A percentile compares a stretch with the other conserved stretches of the same genome.
Conservation (phyloP, 352 stramenopile genomes). For the Pythium grandisporangium region DNA sequence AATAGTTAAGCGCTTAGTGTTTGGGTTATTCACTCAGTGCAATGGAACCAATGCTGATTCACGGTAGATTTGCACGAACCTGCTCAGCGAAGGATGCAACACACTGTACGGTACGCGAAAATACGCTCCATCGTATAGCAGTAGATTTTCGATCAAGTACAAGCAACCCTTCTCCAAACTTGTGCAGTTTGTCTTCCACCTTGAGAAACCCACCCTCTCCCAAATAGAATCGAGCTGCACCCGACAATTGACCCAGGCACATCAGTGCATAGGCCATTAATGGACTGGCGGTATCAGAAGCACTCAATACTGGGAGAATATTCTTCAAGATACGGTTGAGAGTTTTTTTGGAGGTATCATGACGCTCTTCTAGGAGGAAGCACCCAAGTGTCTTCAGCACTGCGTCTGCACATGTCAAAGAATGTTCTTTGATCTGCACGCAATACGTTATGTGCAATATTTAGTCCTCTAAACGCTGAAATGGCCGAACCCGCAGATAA, state of each 20-base stretch:
- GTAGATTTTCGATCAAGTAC: slow-evolving; percentile 37
- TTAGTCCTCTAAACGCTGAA: too few relatives aligned
- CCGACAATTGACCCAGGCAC: slow-evolving; percentile 32
- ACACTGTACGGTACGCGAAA: slow-evolving; percentile 49
- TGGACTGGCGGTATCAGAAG: slow-evolving; percentile 21
- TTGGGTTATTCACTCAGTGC: not conserved
- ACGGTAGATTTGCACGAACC: slow-evolving; percentile 12
- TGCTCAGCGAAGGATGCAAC: slow-evolving; percentile 42
- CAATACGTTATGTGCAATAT: not conserved
- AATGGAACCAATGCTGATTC: not conserved
- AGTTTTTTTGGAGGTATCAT: slow-evolving; percentile 48
- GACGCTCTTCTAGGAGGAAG: slow-evolving; percentile 25
- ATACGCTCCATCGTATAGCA: slow-evolving; percentile 44
- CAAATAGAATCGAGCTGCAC: slow-evolving; percentile 40
- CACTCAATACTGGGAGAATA: slow-evolving; percentile 44
- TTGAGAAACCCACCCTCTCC: slow-evolving; percentile 37
- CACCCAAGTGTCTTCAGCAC: slow-evolving; percentile 32
- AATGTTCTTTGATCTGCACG: slow-evolving; percentile 62
- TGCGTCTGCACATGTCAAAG: slow-evolving; percentile 31
- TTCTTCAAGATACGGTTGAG: slow-evolving; percentile 73
- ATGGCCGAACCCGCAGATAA: too few relatives aligned
- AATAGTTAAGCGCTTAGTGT: too few relatives aligned
- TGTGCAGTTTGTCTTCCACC: slow-evolving; percentile 58
- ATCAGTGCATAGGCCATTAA: slow-evolving; percentile 46
- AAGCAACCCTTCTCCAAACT: slow-evolving; percentile 61